Evolutionary conservation across 2,329 filamentous ascomycete genomes (phyloP), one percentile per base, ranked within the genome.

Genomic region (Cordyceps militaris): DNA sequence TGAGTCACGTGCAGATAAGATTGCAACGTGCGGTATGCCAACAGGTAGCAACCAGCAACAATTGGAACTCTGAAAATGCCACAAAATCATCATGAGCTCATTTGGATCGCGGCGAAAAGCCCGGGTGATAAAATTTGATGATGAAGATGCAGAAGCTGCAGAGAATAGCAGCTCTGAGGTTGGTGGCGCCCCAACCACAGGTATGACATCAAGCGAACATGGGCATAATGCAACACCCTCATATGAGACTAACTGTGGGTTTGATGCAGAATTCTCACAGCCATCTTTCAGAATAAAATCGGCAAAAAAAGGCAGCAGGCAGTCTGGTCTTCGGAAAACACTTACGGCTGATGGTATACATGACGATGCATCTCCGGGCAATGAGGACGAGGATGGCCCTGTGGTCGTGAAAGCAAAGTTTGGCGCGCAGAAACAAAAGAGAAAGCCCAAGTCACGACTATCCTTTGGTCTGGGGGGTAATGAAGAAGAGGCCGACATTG

Each of bases 121-220:
- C 48, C 87, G 89, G 63, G 88, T 91, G 66, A 88, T 96, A 64
- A 87, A 84, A 48, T 77, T 83, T 0, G 78, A 83, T 43, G 88
- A 90, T 46, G 83, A 86, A 13, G 84, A 89, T 3, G 86, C 85
- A 1, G 50, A 58, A 1, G 52, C 57, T 2, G 53, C 61, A 4
- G 59, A 61, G 2, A 53, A 59, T 9, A 40, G 69, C 1, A 52
- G 60, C 0, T 58, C 65, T 1, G 63, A 68, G 43, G 65, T 66
- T 26, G 63, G 62, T 19, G 62, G 63, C 57, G 61, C 61, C 19
- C 62, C 67, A 58, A 69, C 67, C 61, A 68, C 73, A 61, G 72
- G 74, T 78, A 70, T 69, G 74, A 72, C 38, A 34, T 44, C 49
- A 36, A 60, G 40, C 49, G 46, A 21, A n/a, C 30, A 28, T 51